phyloP scores from a whole-genome alignment of 768 basidiomycete species.

The Boletus vermiculosoides region DNA sequence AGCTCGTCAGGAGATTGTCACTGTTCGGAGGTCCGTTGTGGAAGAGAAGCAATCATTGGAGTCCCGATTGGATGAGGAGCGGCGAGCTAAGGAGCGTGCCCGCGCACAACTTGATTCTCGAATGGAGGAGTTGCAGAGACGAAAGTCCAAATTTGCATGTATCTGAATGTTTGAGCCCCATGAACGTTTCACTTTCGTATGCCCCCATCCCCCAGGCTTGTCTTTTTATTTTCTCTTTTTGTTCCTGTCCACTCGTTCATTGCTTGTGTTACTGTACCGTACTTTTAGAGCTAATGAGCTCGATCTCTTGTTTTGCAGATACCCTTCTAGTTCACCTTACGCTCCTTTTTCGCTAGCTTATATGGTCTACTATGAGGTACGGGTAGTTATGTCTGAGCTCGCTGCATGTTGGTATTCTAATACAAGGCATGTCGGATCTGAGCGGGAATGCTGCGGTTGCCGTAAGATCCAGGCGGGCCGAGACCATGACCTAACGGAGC shows the following conservation, averaged over 20 bases:
- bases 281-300: constrained; percentile 29
- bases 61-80: constrained; percentile 80
- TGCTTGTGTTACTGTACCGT: constrained; percentile 32
- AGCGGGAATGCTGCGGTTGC: constrained; percentile 6
- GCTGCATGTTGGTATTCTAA: constrained; percentile 26
- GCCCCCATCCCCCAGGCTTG: neutral
- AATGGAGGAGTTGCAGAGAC: constrained; percentile 79
- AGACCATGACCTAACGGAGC: constrained; percentile 2
- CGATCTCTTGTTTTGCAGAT: constrained; percentile 28
- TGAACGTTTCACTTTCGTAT: constrained; percentile 1
- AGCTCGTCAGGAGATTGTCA: constrained; percentile 76
- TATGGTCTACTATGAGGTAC: constrained; percentile 34
- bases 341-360: constrained; percentile 31
- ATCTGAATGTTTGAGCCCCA: constrained; percentile 46
- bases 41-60: constrained; percentile 90
- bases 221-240: constrained; percentile 7
- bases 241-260: constrained; percentile 12
- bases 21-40: constrained; percentile 73
- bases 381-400: constrained; percentile 22
- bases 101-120: constrained; percentile 84
- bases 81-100: constrained; percentile 83
- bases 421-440: constrained; percentile 20
- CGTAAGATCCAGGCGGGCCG: constrained; percentile 7
- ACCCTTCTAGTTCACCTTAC: constrained; percentile 24
- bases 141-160: constrained; percentile 92